Evolutionary conservation across 208 protist species (phyloP), one percentile per base, ranked within the genome.

Genomic region (Wallacemonas sp.): DNA sequence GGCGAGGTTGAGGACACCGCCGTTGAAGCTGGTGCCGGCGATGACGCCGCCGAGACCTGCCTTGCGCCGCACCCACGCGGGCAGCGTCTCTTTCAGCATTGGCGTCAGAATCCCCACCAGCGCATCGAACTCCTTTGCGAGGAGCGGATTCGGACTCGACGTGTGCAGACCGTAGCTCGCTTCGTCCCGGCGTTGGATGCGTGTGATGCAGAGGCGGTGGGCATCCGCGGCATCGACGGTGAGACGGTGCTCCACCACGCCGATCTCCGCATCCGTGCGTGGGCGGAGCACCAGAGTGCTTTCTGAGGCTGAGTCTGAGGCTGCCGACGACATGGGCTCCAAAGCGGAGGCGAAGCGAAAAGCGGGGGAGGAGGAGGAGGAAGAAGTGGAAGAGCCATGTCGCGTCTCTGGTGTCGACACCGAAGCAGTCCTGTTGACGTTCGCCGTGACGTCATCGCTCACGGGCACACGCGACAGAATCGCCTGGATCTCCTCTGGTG

Each of bases 61-160:
- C 60, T 92, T 93, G 3, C 78, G 78, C 14, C 43, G 30, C 32
- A 89, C 83, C 85, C 85, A 96, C 48, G 23, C 23, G 11, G 89
- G 89, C 39, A 95, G 60, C 4, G 65, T 72, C 36, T 72, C 68
- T 0, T 19, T 14, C 29, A 89, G 26, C 72, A 78, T 71, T 19
- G 68, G 67, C 41, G 64, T 72, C 48, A 91, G 39, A 39, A 88
- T 26, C 9, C 24, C 34, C 1, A 71, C 72, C 56, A 96, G 69
- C 32, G 72, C 33, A 1, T 33, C 46, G 38, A 81, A 92, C 70
- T 96, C 87, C 14, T 72, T 74, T 9, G 75, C 54, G 24, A 91
- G 74, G 0, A 96, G 66, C 19, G 90, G 90, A 55, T 96, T 96
- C 5, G 87, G 90, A 48, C 87, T 93, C 56, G 65, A 76, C 17